Base-by-base conservation (phyloP, 75 land plant species). In the Isoetes taiwanensis region DNA sequence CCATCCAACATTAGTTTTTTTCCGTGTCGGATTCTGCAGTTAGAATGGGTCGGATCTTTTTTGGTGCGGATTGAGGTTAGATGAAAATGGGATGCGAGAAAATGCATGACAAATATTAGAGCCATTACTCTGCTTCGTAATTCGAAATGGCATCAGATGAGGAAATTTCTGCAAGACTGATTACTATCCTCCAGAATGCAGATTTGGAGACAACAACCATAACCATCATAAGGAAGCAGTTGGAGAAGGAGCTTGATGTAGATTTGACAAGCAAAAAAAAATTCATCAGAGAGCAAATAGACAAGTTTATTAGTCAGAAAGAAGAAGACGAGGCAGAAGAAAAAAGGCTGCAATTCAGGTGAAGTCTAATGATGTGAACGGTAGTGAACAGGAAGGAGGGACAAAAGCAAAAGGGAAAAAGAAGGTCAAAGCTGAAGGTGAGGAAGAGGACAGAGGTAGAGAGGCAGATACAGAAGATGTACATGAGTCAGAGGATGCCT, bases 271-370 rank as follows among this genome's bases (percentile, higher is more conserved):
- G 71, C 25, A 80, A 66, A 72, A 90, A 82, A 64, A 69, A 64
- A 29, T 83, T 90, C 62, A 76, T 90, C 28, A 52, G 93, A n/a
- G 70, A 86, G 69, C 93, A 83, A 40, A 70, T 90, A 3, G 93
- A 90, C 52, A 58, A 75, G 31, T 85, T 66, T 69, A 67, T 90
- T 32, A 10, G 38, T 32, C 26, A 61, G 27, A 63, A 70, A 30
- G 75, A 53, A 29, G 72, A 61, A 0, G 64, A 54, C 5, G 58
- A 69, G 25, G 66, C 39, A 34, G 57, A 42, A 23, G 72, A n/a
- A n/a, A n/a, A n/a, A n/a, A n/a, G n/a, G n/a, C n/a, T n/a, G n/a
- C n/a, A n/a, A n/a, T 9, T 14, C 39, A 37, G 39, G 14, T 9
- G 12, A 14, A 9, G 12, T 14, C 9, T 37, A 9, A 9, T 14